Evolutionary conservation across 75 land plant genomes (phyloP).

Genomic region (Isoetes taiwanensis): DNA sequence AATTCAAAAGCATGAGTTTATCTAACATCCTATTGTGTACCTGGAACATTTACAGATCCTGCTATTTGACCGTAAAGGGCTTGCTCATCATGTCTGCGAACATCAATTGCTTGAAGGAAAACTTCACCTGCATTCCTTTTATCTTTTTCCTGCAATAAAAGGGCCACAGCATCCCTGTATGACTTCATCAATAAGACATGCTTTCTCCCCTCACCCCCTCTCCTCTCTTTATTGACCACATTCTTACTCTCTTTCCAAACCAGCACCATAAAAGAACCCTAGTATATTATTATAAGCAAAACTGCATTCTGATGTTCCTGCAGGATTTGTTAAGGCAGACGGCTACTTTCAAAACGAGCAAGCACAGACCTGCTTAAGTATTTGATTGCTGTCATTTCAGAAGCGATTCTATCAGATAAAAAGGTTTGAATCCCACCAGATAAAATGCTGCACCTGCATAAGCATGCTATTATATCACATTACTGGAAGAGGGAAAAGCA

Average conservation of each 20-base stretch:
- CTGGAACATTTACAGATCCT: constrained; percentile 22
- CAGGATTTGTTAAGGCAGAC: too few relatives aligned
- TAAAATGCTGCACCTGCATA: constrained; percentile 19
- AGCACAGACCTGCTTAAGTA: background rate
- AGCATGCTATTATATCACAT: background rate
- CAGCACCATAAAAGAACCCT: too few relatives aligned
- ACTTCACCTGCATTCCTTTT: background rate
- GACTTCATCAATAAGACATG: background rate
- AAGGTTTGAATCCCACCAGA: constrained; percentile 20
- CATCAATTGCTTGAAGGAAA: constrained; percentile 9
- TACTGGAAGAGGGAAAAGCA: background rate
- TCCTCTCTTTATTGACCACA: too few relatives aligned
- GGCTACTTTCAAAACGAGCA: background rate
- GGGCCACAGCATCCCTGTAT: constrained; percentile 26
- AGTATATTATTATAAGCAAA: too few relatives aligned
- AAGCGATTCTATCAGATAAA: background rate
- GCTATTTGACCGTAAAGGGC: constrained; percentile 18
- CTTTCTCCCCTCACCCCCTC: too few relatives aligned
- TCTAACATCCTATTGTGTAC: constrained; percentile 1
- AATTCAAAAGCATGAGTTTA: background rate
- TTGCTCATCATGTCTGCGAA: constrained; percentile 25
- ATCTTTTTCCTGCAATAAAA: constrained; percentile 15
- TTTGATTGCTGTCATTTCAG: background rate
- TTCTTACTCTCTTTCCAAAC: too few relatives aligned
- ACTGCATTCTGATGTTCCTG: too few relatives aligned